A percentile compares a stretch with the other conserved stretches of the same genome.
phyloP scores from a whole-genome alignment of 2,329 filamentous ascomycete species.

The Anisogramma anomala region DNA sequence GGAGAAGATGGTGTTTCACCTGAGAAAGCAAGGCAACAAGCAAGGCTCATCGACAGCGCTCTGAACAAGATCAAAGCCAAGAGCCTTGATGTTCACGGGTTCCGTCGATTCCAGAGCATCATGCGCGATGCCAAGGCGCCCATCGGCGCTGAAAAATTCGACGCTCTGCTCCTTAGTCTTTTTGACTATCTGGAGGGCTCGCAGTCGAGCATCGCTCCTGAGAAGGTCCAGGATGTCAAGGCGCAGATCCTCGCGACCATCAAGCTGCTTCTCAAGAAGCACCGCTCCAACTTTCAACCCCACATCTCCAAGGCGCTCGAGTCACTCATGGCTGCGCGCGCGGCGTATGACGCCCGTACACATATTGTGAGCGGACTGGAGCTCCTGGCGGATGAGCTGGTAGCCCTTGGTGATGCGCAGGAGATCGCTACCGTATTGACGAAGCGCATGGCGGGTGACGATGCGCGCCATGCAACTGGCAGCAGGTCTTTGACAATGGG shows the following conservation, averaged over 20 bases:
- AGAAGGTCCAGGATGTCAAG: slow-evolving; percentile 62
- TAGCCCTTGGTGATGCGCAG: slow-evolving; percentile 50
- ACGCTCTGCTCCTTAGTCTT: slow-evolving; percentile 53
- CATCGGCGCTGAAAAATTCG: slow-evolving; percentile 57
- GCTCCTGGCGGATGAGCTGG: slow-evolving; percentile 60
- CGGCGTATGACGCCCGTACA: slow-evolving; percentile 53
- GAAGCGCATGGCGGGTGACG: slow-evolving; percentile 33
- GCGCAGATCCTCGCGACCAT: slow-evolving; percentile 64
- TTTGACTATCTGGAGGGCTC: slow-evolving; percentile 62
- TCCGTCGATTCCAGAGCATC: slow-evolving; percentile 65
- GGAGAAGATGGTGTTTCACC: slow-evolving; percentile 25
- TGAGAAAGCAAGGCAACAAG: slow-evolving; percentile 46
- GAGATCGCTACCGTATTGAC: slow-evolving; percentile 48
- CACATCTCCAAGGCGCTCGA: slow-evolving; percentile 58
- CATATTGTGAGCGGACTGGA: slow-evolving; percentile 67
- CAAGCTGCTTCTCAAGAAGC: slow-evolving; percentile 58
- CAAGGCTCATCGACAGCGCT: slow-evolving; percentile 58
- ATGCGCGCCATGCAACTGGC: slow-evolving; percentile 33
- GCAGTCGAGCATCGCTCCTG: slow-evolving; percentile 39
- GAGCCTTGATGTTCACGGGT: slow-evolving; percentile 69
- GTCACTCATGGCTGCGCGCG: slow-evolving; percentile 53
- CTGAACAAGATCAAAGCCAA: slow-evolving; percentile 60
- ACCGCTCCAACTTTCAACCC: slow-evolving; percentile 52
- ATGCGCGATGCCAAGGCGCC: slow-evolving; percentile 54
- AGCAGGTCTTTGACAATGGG: slow-evolving; percentile 49